These are phyloP conservation scores for Xylariaceae sp. DNA, from an alignment of 2,329 filamentous ascomycete species.

Conservation along the genomic window DNA sequence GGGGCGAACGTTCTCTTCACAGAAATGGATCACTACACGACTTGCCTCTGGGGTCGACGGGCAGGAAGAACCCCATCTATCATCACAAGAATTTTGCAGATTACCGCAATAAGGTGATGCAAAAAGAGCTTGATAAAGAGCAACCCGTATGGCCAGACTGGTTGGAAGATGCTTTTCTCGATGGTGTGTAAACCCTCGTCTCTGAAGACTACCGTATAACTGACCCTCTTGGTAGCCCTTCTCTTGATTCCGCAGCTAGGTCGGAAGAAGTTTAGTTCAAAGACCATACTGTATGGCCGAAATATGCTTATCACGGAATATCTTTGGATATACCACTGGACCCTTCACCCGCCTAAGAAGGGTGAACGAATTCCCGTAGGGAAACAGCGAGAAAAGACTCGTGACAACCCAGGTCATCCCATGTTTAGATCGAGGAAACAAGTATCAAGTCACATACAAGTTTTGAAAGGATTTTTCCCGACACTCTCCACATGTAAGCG, in stretches of 20 bases:
- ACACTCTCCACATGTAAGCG: conserved; percentile 67
- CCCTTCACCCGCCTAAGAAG: conserved; percentile 48
- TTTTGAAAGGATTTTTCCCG: conserved; percentile 70
- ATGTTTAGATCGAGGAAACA: conserved; percentile 59
- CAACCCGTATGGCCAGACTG: conserved; percentile 67
- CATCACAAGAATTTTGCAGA: conserved; percentile 67
- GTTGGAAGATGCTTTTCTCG: conserved; percentile 70
- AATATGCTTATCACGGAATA: conserved; percentile 76
- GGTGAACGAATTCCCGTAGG: conserved; percentile 51
- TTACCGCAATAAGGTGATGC: conserved; percentile 68
- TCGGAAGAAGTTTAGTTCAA: conserved; percentile 69
- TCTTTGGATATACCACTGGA: conserved; percentile 61
- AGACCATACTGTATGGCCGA: conserved; percentile 67
- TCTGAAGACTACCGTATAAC: conserved; percentile 9
- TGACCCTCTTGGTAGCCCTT: conserved; percentile 54
- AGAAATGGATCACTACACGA: conserved; percentile 44
- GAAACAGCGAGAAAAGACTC: conserved; percentile 48
- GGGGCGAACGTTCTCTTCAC: conserved; percentile 42
- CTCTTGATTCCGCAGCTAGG: conserved; percentile 71
- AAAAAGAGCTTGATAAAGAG: conserved; percentile 65
- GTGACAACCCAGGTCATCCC: conserved; percentile 34
- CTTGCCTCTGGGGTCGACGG: conserved; percentile 40
- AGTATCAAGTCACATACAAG: conserved; percentile 74
- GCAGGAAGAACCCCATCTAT: conserved; percentile 63
- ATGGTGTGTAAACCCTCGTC: conserved; percentile 55